phyloP scores from a whole-genome alignment of 495 filamentous ascomycete species.

The Friedmanniomyces simplex region DNA sequence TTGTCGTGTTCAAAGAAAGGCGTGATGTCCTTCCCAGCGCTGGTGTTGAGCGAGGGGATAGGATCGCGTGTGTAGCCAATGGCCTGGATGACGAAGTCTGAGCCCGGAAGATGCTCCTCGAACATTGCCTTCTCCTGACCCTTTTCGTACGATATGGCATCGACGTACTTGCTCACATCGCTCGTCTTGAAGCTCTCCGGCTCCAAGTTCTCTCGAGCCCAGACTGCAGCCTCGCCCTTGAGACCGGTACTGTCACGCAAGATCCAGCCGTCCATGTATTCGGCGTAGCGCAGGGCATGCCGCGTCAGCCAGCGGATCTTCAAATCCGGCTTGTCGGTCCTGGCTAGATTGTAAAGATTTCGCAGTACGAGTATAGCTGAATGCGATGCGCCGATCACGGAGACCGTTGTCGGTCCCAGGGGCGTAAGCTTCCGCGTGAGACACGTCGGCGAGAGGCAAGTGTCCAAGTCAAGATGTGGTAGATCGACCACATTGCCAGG shows the following conservation, averaged over 20 bases:
- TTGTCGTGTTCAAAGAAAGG: constrained; percentile 41
- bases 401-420: constrained; percentile 34
- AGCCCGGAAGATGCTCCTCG: constrained; percentile 36
- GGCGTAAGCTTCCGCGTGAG: constrained; percentile 37
- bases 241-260: constrained; percentile 53
- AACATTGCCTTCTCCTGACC: constrained; percentile 39
- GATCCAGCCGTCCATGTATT: constrained; percentile 52
- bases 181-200: constrained; percentile 39
- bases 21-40: constrained; percentile 20
- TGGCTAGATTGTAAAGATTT: constrained; percentile 46
- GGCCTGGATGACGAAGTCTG: constrained; percentile 44
- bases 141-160: constrained; percentile 39
- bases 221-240: constrained; percentile 50
- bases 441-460: constrained; percentile 44
- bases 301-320: constrained; percentile 53
- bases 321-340: constrained; percentile 39
- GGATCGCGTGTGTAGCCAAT: constrained; percentile 44
- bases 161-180: constrained; percentile 39
- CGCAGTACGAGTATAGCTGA: constrained; percentile 51
- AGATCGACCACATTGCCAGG: constrained; percentile 29
- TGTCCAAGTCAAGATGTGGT: constrained; percentile 42
- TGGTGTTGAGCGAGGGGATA: constrained; percentile 34
- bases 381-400: constrained; percentile 51
- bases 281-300: constrained; percentile 49
- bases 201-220: constrained; percentile 47